These are phyloP conservation scores for Reticulascus tulasneorum DNA, from an alignment of 2,329 filamentous ascomycete species.

Conservation along the genomic window DNA sequence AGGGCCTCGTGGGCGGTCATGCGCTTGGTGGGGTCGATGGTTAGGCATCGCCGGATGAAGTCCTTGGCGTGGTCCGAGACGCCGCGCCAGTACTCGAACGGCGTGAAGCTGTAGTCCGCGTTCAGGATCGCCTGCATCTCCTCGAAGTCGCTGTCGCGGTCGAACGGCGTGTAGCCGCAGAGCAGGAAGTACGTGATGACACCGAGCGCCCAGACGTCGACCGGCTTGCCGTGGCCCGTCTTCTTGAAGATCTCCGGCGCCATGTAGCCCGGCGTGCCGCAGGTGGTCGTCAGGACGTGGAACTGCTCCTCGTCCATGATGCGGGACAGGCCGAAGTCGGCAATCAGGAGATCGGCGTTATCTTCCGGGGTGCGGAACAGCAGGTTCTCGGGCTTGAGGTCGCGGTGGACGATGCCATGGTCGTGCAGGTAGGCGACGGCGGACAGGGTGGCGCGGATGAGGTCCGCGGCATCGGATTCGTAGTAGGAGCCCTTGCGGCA, in stretches of 20 bases:
- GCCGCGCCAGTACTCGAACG: constrained; percentile 92
- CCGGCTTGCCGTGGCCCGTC: constrained; percentile 93
- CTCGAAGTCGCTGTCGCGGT: constrained; percentile 94
- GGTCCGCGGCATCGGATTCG: constrained; percentile 91
- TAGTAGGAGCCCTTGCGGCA: constrained; percentile 98
- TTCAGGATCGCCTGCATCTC: constrained; percentile 99
- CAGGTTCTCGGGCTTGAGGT: constrained; percentile 95
- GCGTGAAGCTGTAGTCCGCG: constrained; percentile 94
- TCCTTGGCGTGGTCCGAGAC: constrained; percentile 83
- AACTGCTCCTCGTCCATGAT: constrained; percentile 99
- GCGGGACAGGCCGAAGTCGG: constrained; percentile 89
- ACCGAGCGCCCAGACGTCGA: constrained; percentile 96
- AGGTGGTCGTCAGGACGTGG: constrained; percentile 95
- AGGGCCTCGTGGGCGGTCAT: constrained; percentile 86
- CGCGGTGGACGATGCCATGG: constrained; percentile 96
- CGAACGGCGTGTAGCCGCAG: constrained; percentile 97
- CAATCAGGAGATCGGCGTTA: constrained; percentile 93
- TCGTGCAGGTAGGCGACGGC: constrained; percentile 99
- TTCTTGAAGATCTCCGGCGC: constrained; percentile 99
- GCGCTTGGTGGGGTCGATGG: constrained; percentile 78
- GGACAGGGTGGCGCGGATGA: constrained; percentile 90
- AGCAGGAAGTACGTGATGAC: constrained; percentile 99
- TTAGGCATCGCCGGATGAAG: constrained; percentile 89
- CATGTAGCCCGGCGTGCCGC: constrained; percentile 98
- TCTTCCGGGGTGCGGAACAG: constrained; percentile 96